Base-by-base conservation (phyloP, 2,329 filamentous ascomycete species). In the Aschersonia sp. region DNA sequence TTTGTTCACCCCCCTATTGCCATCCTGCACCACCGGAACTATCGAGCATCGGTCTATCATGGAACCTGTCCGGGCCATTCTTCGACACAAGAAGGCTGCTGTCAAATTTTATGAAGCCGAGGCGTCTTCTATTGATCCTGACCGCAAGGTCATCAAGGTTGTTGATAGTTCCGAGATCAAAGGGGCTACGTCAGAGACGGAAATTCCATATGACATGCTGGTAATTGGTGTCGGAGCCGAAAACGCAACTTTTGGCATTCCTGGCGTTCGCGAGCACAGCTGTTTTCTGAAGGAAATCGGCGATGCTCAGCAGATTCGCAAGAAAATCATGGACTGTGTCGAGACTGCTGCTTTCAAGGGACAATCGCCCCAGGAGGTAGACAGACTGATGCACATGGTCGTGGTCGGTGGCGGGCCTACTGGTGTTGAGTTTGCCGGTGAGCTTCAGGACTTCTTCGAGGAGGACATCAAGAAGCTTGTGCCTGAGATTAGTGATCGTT, bases 1-100 rank as follows among this genome's bases (percentile, higher is more conserved):
- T 81, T 83, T 98, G 57, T 98, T 98, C 77, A 98, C 92, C 32
- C 92, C 92, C 51, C 81, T 98, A 50, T 79, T 98, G 52, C 92
- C 92, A 55, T 97, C 90, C 63, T 98, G 92, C 71, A 97, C 92
- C 46, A 96, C 90, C 55, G 92, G 92, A 60, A 85, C 87, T 58
- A 92, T 98, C 67, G 92, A 98, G 76, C 92, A 97, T 73, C 87
- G 92, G 65, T 97, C 89, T 62, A 98, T 98, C 69, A 98, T 98
- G 92, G 92, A 98, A 73, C 92, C 92, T 49, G 84, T 98, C 59
- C 87, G 92, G 63, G 87, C 92, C 65, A 95, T 98, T 66, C 78
- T 95, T 57, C 86, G 89, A 61, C 85, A 92, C 72, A 97, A 97
- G 78, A 88, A 87, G 70, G 85, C 87, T 54, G 77, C 82, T 45